Percentiles rank a stretch among this genome's conserved stretches.
phyloP scores from a whole-genome alignment of 2,329 filamentous ascomycete species.

The Neonectria magnoliae region DNA sequence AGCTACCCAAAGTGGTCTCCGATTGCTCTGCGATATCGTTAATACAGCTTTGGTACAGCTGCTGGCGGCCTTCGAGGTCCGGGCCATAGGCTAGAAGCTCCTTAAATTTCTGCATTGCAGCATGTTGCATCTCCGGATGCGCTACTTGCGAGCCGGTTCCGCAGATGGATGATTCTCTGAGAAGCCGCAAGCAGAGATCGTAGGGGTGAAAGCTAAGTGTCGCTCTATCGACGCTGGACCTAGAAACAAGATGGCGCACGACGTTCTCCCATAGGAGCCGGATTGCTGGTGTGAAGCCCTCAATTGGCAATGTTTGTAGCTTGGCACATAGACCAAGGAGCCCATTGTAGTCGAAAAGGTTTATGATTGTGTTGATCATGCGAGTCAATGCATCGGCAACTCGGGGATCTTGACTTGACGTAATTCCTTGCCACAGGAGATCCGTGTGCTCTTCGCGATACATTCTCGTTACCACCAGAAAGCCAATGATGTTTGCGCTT shows the following conservation, averaged over 20 bases:
- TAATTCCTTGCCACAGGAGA: slow-evolving; percentile 84
- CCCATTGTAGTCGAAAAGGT: slow-evolving; percentile 58
- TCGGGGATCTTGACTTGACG: slow-evolving; percentile 82
- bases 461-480: slow-evolving; percentile 80
- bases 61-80: slow-evolving; percentile 63
- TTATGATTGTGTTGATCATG: slow-evolving; percentile 65
- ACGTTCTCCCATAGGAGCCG: slow-evolving; percentile 69
- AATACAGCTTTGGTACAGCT: slow-evolving; percentile 74
- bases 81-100: slow-evolving; percentile 68
- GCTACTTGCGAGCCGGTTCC: slow-evolving; percentile 64
- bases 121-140: slow-evolving; percentile 69
- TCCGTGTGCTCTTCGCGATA: slow-evolving; percentile 80
- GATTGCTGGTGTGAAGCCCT: slow-evolving; percentile 70
- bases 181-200: slow-evolving; percentile 69
- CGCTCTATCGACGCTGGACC: slow-evolving; percentile 50
- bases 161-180: slow-evolving; percentile 75
- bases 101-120: slow-evolving; percentile 70
- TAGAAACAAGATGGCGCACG: slow-evolving; percentile 59
- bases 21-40: slow-evolving; percentile 73
- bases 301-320: slow-evolving; percentile 70
- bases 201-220: slow-evolving; percentile 56
- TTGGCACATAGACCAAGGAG: slow-evolving; percentile 78
- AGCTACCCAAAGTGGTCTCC: slow-evolving; percentile 74
- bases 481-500: slow-evolving; percentile 85
- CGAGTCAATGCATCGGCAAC: slow-evolving; percentile 82